These are phyloP conservation scores for Diaporthe amygdali DNA, from an alignment of 2,329 filamentous ascomycete genomes.

Conservation along the genomic window DNA sequence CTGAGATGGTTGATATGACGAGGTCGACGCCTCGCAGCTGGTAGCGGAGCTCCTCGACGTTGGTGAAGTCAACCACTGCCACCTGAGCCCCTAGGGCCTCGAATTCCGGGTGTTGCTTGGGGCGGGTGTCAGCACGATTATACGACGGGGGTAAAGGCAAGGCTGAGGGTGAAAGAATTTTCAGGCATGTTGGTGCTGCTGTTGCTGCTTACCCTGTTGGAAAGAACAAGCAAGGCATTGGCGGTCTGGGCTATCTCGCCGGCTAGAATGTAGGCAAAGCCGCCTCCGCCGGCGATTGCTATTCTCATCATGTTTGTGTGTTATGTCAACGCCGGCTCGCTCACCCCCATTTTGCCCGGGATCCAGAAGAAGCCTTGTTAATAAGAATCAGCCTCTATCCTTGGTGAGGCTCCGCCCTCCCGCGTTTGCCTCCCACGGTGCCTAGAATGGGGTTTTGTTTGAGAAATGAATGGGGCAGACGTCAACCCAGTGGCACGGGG, in stretches of 20 bases:
- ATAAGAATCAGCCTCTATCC: not conserved
- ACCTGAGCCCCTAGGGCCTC: slow-evolving; percentile 67
- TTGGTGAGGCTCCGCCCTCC: slow-evolving; percentile 11
- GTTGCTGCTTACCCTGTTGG: slow-evolving; percentile 58
- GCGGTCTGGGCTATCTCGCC: slow-evolving; percentile 67
- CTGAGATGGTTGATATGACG: slow-evolving; percentile 76
- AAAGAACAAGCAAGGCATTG: slow-evolving; percentile 74
- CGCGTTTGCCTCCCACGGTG: not conserved
- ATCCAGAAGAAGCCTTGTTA: slow-evolving; percentile 7
- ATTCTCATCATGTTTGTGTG: slow-evolving; percentile 50
- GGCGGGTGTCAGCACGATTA: not conserved
- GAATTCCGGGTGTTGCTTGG: slow-evolving; percentile 59
- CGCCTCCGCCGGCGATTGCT: slow-evolving; percentile 52
- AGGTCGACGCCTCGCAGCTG: slow-evolving; percentile 75
- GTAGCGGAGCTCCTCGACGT: slow-evolving; percentile 63
- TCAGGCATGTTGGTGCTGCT: not conserved
- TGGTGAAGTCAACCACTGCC: slow-evolving; percentile 70
- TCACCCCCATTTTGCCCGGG: slow-evolving; percentile 15
- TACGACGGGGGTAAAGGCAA: slow-evolving; percentile 10
- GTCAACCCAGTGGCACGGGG: slow-evolving; percentile 6
- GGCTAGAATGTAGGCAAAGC: slow-evolving; percentile 50
- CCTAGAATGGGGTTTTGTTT: slow-evolving; percentile 3
- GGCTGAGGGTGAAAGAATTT: not conserved
- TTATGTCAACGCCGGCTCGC: not conserved
- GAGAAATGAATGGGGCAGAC: not conserved